Conservation (phyloP, 805 yeast genomes). For the Diddensiella transvaalensis region DNA sequence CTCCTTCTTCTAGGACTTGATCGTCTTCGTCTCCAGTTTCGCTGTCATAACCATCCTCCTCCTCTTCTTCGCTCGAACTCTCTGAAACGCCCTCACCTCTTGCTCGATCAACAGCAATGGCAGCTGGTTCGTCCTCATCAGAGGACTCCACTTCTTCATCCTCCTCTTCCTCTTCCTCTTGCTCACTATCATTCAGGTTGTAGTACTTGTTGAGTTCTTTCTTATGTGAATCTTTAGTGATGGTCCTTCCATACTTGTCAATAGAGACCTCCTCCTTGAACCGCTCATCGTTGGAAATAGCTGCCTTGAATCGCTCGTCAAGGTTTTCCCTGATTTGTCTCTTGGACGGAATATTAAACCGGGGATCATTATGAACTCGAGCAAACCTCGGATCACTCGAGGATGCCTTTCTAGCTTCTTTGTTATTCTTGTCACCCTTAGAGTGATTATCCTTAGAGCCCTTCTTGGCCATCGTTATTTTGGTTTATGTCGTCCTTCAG, state of each 20-base stretch:
- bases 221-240: slow-evolving; percentile 44
- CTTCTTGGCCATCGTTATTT: slow-evolving; percentile 2
- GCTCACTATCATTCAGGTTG: slow-evolving; percentile 43
- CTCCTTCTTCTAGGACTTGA: slow-evolving; percentile 21
- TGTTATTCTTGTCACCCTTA: background rate
- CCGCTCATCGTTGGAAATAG: slow-evolving; percentile 54
- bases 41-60: slow-evolving; percentile 2
- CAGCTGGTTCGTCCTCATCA: slow-evolving; percentile 15
- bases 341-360: slow-evolving; percentile 72
- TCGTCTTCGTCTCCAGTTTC: slow-evolving; percentile 11
- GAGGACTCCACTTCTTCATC: slow-evolving; percentile 23
- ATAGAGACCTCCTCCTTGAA: slow-evolving; percentile 55
- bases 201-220: slow-evolving; percentile 65
- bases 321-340: slow-evolving; percentile 70
- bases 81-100: slow-evolving; percentile 34
- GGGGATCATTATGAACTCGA: slow-evolving; percentile 78
- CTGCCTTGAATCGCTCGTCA: slow-evolving; percentile 81
- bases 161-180: slow-evolving; percentile 31
- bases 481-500: no score
- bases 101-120: slow-evolving; percentile 30
- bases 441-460: background rate
- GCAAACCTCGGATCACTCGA: slow-evolving; percentile 74
- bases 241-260: slow-evolving; percentile 83
- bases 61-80: slow-evolving; percentile 13
- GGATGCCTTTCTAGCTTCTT: slow-evolving; percentile 29